Evolutionary conservation across 2,329 filamentous ascomycete species (phyloP).

Genomic region (Fulvia fulva): DNA sequence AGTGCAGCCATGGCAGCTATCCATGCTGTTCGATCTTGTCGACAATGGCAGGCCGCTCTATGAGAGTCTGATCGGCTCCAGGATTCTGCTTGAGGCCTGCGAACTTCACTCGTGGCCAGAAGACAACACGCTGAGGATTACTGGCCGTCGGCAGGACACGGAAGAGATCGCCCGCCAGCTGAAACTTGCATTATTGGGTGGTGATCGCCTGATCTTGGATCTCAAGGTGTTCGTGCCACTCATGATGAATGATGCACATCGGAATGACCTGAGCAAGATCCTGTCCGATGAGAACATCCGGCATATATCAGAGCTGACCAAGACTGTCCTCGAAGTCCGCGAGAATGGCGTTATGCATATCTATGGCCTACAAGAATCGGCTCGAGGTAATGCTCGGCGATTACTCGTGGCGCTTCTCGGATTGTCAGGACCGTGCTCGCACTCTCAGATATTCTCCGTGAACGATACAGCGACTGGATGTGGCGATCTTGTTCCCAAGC

Average conservation of each 20-base stretch:
- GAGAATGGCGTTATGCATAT: conserved; percentile 3
- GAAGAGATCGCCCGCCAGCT: conserved; percentile 27
- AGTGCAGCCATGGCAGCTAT: conserved; percentile 27
- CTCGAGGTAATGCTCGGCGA: conserved; percentile 19
- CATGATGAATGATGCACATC: conserved; percentile 16
- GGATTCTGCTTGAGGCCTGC: conserved; percentile 19
- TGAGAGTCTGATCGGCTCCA: conserved; percentile 21
- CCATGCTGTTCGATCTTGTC: conserved; percentile 25
- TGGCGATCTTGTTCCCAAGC: background rate
- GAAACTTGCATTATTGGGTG: conserved; percentile 16
- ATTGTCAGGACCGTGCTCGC: conserved; percentile 7
- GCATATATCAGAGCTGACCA: conserved; percentile 18
- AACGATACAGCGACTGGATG: background rate
- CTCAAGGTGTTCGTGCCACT: conserved; percentile 12
- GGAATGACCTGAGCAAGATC: background rate
- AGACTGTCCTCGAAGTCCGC: conserved; percentile 11
- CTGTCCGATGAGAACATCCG: conserved; percentile 17
- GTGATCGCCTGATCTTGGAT: conserved; percentile 14
- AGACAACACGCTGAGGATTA: conserved; percentile 28
- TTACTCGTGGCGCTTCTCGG: conserved; percentile 20
- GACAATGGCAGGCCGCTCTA: conserved; percentile 13
- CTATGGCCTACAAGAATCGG: background rate
- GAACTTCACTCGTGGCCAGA: conserved; percentile 20
- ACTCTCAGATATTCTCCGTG: background rate
- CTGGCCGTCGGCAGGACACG: conserved; percentile 28